A percentile compares a stretch with the other conserved stretches of the same genome.
These are phyloP conservation scores for Macrolepiota albuminosa DNA, from an alignment of 768 basidiomycete genomes.

Conservation along the genomic window DNA sequence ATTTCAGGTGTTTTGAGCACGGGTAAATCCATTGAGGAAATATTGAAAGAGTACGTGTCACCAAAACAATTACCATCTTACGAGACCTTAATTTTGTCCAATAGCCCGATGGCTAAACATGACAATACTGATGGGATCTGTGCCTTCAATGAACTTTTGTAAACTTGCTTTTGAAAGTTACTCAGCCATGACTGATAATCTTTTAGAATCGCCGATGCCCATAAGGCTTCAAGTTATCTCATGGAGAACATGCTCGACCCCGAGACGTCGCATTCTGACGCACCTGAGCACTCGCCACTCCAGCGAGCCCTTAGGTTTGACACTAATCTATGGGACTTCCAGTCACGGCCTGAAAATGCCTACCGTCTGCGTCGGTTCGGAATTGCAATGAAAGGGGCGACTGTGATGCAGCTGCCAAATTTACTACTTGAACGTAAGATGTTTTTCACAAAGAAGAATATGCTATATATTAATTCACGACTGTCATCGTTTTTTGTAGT, in stretches of 20 bases:
- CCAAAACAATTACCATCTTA: not conserved
- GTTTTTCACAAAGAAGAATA: not conserved
- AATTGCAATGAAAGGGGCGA: conserved; percentile 21
- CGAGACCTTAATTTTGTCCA: not conserved
- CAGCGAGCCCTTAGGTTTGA: conserved; percentile 15
- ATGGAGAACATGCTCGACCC: conserved; percentile 24
- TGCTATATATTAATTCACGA: not conserved
- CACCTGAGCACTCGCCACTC: conserved; percentile 15
- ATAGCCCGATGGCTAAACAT: conserved; percentile 23
- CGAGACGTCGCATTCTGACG: conserved; percentile 13
- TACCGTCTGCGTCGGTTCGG: conserved; percentile 22
- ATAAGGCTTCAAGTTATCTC: conserved; percentile 21
- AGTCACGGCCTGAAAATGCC: conserved; percentile 18
- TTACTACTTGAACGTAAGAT: conserved; percentile 16
- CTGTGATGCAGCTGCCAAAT: conserved; percentile 14
- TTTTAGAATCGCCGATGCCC: conserved; percentile 19
- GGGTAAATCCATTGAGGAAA: conserved; percentile 22
- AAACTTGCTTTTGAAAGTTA: not conserved
- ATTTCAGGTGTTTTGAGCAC: conserved; percentile 27
- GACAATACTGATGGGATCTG: conserved; percentile 22
- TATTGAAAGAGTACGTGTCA: conserved; percentile 20
- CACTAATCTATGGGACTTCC: conserved; percentile 18
- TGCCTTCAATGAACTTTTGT: conserved; percentile 23
- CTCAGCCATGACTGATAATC: not conserved
- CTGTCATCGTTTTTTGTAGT: conserved; percentile 25